These are phyloP conservation scores for Fusarium sp. DNA, from an alignment of 2,329 filamentous ascomycete genomes.

Conservation along the genomic window DNA sequence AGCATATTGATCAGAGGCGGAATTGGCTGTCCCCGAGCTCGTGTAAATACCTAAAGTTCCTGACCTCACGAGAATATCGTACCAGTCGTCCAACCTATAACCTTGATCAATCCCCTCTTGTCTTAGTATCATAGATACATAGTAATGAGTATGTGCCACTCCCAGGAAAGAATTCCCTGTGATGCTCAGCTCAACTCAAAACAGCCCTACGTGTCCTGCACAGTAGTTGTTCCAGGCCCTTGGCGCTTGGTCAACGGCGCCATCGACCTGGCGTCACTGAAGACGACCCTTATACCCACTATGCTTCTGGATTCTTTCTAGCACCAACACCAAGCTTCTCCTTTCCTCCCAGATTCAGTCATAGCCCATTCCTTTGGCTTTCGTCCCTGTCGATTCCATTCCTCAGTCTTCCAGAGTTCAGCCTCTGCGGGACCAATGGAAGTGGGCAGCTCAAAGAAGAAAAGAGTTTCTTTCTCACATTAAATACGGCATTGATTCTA, in stretches of 20 bases:
- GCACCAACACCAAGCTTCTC: constrained; percentile 14
- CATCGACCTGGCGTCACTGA: constrained; percentile 16
- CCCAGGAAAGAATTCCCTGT: not conserved
- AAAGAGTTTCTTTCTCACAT: constrained; percentile 3
- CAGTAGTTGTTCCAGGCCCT: constrained; percentile 15
- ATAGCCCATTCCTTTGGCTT: constrained; percentile 14
- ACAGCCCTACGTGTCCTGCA: constrained; percentile 16
- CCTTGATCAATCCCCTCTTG: not conserved
- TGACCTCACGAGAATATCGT: constrained; percentile 12
- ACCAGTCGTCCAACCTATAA: not conserved
- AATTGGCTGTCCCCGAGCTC: not conserved
- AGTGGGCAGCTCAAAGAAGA: not conserved
- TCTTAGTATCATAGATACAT: not conserved
- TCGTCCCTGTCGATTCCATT: constrained; percentile 35
- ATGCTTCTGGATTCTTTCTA: constrained; percentile 37
- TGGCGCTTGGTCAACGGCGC: constrained; percentile 30
- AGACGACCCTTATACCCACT: constrained; percentile 21
- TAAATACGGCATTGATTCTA: not conserved
- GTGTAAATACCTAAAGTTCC: not conserved
- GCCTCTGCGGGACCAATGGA: constrained; percentile 1
- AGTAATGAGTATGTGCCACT: not conserved
- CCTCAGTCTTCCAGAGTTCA: constrained; percentile 11
- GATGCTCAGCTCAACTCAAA: not conserved
- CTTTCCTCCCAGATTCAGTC: constrained; percentile 19
- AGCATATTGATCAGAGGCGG: not conserved